Conservation (phyloP, 768 basidiomycete species). For the Naematelia encephala region DNA sequence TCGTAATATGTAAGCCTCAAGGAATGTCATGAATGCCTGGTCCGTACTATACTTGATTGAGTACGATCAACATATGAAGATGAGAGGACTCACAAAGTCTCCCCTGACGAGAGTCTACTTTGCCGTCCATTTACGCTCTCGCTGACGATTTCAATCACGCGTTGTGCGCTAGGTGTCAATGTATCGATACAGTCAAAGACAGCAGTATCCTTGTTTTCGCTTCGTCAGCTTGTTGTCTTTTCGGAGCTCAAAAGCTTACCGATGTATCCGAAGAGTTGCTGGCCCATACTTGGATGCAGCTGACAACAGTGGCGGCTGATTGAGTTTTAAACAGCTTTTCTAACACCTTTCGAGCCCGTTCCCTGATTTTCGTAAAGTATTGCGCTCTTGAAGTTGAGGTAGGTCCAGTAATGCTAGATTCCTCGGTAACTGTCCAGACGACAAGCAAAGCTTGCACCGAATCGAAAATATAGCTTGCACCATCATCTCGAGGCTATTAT, state of each 20-base stretch:
- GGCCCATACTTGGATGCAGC: conserved; percentile 74
- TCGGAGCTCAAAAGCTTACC: no score
- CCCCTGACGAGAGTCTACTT: conserved; percentile 2
- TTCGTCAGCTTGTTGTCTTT: no score
- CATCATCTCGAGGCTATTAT: conserved; percentile 70
- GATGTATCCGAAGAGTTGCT: conserved; percentile 54
- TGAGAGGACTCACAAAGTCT: neutral
- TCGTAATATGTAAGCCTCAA: conserved; percentile 77
- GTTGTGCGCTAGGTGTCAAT: conserved; percentile 78
- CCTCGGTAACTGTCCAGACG: conserved; percentile 59
- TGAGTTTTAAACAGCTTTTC: conserved; percentile 81
- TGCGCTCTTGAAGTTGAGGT: conserved; percentile 40
- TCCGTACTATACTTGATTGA: conserved; percentile 9
- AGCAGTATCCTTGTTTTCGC: conserved; percentile 25
- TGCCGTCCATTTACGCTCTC: conserved; percentile 56
- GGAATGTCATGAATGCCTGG: conserved; percentile 57
- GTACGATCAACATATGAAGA: neutral
- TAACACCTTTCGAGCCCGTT: conserved; percentile 71
- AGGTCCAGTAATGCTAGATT: neutral
- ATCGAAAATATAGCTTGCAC: conserved; percentile 65
- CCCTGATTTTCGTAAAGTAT: conserved; percentile 64
- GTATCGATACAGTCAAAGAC: conserved; percentile 76
- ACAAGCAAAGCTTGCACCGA: conserved; percentile 73
- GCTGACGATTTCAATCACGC: conserved; percentile 80
- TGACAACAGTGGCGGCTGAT: conserved; percentile 77